phyloP scores from a whole-genome alignment of 495 filamentous ascomycete species.

The Hypoxylon lenormandii region DNA sequence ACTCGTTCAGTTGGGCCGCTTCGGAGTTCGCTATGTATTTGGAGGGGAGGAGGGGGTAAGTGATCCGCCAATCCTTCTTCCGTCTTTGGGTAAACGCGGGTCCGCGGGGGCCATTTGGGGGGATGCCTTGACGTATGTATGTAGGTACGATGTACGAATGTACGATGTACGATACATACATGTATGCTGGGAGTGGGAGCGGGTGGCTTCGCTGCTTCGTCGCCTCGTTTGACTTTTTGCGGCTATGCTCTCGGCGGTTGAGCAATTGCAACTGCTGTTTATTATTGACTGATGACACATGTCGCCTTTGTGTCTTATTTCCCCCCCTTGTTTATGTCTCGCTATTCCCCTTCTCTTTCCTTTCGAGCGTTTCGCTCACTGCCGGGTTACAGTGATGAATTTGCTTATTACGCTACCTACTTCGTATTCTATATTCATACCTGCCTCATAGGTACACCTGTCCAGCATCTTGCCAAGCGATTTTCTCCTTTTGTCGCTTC shows the following conservation, averaged over 20 bases:
- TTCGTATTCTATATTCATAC: conserved; percentile 30
- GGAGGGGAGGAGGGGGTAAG: background rate
- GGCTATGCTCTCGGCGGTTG: conserved; percentile 38
- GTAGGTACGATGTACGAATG: background rate
- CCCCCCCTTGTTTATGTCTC: conserved; percentile 6
- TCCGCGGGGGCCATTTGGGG: background rate
- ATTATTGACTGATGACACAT: conserved; percentile 22
- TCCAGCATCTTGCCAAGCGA: conserved; percentile 1
- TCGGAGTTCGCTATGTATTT: conserved; percentile 1
- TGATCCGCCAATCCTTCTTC: conserved; percentile 19
- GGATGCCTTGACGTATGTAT: too few species aligned
- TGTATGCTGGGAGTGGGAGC: conserved; percentile 6
- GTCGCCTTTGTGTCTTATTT: conserved; percentile 31
- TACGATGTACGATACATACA: conserved; percentile 3
- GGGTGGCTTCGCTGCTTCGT: conserved; percentile 7
- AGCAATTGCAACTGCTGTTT: background rate
- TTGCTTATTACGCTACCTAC: conserved; percentile 23
- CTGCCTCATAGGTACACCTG: background rate
- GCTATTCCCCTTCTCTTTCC: conserved; percentile 2
- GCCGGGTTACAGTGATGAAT: conserved; percentile 31
- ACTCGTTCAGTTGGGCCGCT: background rate
- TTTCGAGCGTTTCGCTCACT: conserved; percentile 9
- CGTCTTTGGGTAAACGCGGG: conserved; percentile 6
- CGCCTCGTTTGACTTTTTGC: conserved; percentile 36
- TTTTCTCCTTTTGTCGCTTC: conserved; percentile 14